A percentile compares a stretch with the other conserved stretches of the same genome.
Conservation (phyloP, 2,329 filamentous ascomycete species). For the Conoideocrella luteorostrata region DNA sequence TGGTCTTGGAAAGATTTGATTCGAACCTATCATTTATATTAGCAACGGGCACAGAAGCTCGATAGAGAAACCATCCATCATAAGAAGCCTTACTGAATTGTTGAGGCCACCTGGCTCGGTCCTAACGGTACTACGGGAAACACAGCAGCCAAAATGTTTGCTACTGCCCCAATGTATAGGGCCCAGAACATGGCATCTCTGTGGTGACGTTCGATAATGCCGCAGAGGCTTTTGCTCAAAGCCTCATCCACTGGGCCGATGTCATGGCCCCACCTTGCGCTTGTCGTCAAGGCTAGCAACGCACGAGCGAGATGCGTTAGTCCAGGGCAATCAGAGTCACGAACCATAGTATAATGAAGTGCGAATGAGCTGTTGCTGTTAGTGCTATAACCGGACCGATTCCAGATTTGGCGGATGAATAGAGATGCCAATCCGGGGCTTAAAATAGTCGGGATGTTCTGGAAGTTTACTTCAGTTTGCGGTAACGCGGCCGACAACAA, state of each 20-base stretch:
- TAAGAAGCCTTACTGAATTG: slow-evolving; percentile 30
- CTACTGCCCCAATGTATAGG: slow-evolving; percentile 44
- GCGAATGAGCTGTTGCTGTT: slow-evolving; percentile 58
- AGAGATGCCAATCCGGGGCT: slow-evolving; percentile 35
- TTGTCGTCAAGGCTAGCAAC: slow-evolving; percentile 63
- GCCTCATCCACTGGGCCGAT: slow-evolving; percentile 41
- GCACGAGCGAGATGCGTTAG: slow-evolving; percentile 67
- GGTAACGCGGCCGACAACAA: slow-evolving; percentile 38
- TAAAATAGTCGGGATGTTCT: slow-evolving; percentile 34
- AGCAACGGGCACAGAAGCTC: too few relatives aligned
- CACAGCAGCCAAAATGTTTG: slow-evolving; percentile 35
- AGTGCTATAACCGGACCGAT: slow-evolving; percentile 39
- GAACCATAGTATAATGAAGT: slow-evolving; percentile 65
- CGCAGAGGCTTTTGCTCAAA: slow-evolving; percentile 36
- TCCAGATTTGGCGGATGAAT: slow-evolving; percentile 47
- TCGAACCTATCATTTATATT: slow-evolving; percentile 6
- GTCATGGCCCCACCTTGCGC: slow-evolving; percentile 66
- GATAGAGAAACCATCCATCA: background rate
- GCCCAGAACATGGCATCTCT: slow-evolving; percentile 44
- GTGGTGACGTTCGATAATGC: slow-evolving; percentile 31
- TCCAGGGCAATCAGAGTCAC: slow-evolving; percentile 63
- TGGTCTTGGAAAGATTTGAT: slow-evolving; percentile 1
- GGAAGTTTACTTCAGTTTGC: slow-evolving; percentile 22
- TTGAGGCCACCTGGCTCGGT: slow-evolving; percentile 25
- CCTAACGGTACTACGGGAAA: slow-evolving; percentile 34